Base-by-base conservation (phyloP, 1,284 basidiomycete species). In the Ceratobasidium papillatum region DNA sequence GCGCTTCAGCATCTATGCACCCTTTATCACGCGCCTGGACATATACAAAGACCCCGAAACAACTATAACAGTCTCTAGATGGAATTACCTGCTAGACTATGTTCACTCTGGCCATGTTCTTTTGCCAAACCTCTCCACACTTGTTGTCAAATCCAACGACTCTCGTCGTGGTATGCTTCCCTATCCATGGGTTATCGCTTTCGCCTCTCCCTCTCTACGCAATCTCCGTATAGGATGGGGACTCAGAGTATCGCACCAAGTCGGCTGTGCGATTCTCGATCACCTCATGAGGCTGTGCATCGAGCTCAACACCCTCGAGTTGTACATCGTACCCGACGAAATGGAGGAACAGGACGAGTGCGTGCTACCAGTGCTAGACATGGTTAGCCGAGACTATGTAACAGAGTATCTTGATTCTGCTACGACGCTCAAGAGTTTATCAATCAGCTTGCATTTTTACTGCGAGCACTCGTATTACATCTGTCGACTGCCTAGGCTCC, bases 1-100 rank as follows among this genome's bases (percentile, higher is more conserved):
- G 56, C 56, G 56, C 56, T 59, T 59, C 36, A 27, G 56, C 36
- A 59, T 59, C 32, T 59, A 59, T 38, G 56, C 56, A 22, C 56
- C 34, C n/a, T 59, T 19, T n/a, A 38, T 59, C 19, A 59, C 56
- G 25, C 56, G 19, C n/a, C 36, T 59, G 0, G 56, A 59, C 38
- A 2, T 59, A 17, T 38, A 38, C 19, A 34, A 59, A 59, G 19
- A 14, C 4, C 56, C 36, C 4, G 56, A 59, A 19, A 11, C 36
- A 22, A 34, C 56, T n/a, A 19, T 59, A 17, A 59, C 56, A 2
- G 25, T 59, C 19, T 59, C 56, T 0, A 34, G 56, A 8, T 59
- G 56, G 56, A 59, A 22, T 2, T 4, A 5, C 7, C n/a, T 59
- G 8, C 14, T 59, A 41, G 56, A 36, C 36, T 38, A 59, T 22